These are phyloP conservation scores for Hydrangea macrophylla DNA, from an alignment of 148 eudicot genomes.

Conservation along the genomic window DNA sequence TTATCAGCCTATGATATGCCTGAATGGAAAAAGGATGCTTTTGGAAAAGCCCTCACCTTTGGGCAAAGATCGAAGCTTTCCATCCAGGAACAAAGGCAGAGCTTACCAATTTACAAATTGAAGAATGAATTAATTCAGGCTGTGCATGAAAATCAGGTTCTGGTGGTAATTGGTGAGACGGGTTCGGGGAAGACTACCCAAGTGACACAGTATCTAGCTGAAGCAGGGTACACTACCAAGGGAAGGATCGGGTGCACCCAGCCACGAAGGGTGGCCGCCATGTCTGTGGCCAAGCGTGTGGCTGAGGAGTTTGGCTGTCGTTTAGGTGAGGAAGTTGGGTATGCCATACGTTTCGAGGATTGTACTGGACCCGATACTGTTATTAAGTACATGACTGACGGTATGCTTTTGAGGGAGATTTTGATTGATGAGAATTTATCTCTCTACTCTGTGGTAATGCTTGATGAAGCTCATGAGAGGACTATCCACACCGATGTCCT, in stretches of 20 bases:
- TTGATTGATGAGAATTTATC: slow-evolving; percentile 71
- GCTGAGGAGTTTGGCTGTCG: slow-evolving; percentile 97
- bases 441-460: slow-evolving; percentile 88
- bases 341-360: slow-evolving; percentile 93
- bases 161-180: slow-evolving; percentile 93
- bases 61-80: slow-evolving; percentile 94
- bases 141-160: slow-evolving; percentile 80
- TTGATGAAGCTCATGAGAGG: slow-evolving; percentile 99
- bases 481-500: slow-evolving; percentile 92
- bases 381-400: slow-evolving; percentile 96
- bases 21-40: slow-evolving; percentile 96
- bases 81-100: slow-evolving; percentile 88
- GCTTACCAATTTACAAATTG: slow-evolving; percentile 82
- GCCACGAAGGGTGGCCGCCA: slow-evolving; percentile 98
- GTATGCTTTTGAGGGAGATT: slow-evolving; percentile 89
- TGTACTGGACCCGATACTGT: slow-evolving; percentile 93
- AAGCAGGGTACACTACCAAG: slow-evolving; percentile 85
- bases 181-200: slow-evolving; percentile 98
- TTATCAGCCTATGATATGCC: slow-evolving; percentile 95
- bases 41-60: slow-evolving; percentile 79
- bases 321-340: slow-evolving; percentile 99
- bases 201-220: slow-evolving; percentile 92
- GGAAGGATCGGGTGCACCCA: slow-evolving; percentile 97
- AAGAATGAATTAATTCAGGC: slow-evolving; percentile 85
- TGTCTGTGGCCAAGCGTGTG: slow-evolving; percentile 96